Percentiles rank a stretch among this genome's conserved stretches.
Conservation (phyloP, 1,284 basidiomycete genomes). For the Ceratobasidium sp. region DNA sequence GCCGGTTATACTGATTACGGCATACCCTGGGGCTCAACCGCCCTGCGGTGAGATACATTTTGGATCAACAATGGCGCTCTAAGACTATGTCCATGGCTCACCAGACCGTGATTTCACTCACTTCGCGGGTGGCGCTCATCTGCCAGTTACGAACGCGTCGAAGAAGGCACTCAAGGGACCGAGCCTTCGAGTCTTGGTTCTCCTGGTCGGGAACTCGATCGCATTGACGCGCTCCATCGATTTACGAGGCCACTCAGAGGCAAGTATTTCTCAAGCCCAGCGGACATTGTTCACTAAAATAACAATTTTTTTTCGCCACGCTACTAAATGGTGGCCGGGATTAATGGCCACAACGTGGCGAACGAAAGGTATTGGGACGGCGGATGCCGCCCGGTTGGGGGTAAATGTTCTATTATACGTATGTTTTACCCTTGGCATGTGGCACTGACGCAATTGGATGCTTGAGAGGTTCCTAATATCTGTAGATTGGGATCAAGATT, state of each 20-base stretch:
- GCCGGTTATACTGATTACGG: too few relatives aligned
- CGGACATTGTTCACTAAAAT: slow-evolving; percentile 5
- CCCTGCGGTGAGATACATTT: too few relatives aligned
- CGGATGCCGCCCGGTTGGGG: neutral
- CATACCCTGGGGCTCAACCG: too few relatives aligned
- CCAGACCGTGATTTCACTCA: too few relatives aligned
- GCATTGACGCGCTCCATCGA: neutral
- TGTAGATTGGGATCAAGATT: neutral
- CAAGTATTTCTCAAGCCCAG: neutral
- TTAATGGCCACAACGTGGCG: neutral
- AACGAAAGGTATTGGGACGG: neutral
- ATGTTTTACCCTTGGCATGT: neutral
- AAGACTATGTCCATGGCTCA: too few relatives aligned
- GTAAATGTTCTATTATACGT: neutral
- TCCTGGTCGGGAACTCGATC: too few relatives aligned
- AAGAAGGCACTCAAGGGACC: too few relatives aligned
- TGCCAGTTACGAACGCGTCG: too few relatives aligned
- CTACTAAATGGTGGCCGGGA: neutral
- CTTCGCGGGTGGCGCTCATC: too few relatives aligned
- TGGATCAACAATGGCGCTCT: too few relatives aligned
- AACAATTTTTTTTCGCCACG: too few relatives aligned
- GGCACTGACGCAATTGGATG: neutral
- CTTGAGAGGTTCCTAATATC: neutral
- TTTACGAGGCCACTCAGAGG: neutral
- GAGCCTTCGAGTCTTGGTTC: too few relatives aligned